Evolutionary conservation across 75 land plant genomes (phyloP), one percentile per base, ranked within the genome.

Genomic region (Azolla pinnata): DNA sequence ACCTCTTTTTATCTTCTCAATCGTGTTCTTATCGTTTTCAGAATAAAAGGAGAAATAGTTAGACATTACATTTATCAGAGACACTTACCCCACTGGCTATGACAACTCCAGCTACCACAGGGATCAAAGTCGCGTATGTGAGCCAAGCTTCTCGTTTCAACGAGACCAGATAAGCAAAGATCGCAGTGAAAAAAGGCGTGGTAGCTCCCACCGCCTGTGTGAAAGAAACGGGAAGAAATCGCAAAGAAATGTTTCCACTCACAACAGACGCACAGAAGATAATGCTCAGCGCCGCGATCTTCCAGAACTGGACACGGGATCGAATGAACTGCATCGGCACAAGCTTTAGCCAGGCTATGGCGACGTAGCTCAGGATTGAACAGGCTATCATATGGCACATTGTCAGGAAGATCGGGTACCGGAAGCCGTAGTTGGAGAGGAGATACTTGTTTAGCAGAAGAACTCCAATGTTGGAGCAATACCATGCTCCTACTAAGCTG

Each of bases 371-470:
- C 52, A 82, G 64, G 5, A 79, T 25, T 2, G 89, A 73, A 56
- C 93, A 88, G 20, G 93, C 93, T 5, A 80, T 68, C 93, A 88
- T 88, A 62, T 88, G 93, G 67, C 93, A 88, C 93, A 88, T 85
- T 31, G 93, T 88, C 19, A 88, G 74, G 57, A 88, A 85, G 65
- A 88, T 79, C 1, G 93, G 93, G 77, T 67, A 88, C 44, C 60
- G 65, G 73, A 88, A 88, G 23, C 89, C 93, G 65, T 85, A 88
- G 58, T 82, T 88, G 54, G 81, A 80, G 25, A 88, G 81, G 34
- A 88, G 52, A 59, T 75, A 82, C 72, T 88, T 88, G 76, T 88
- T 88, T 32, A 88, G 68, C 24, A 88, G 76, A 26, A 88, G 63
- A 18, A 88, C 93, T 0, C 93, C 93, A 17, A 88, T 88, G 71